Evolutionary conservation across 1,284 basidiomycete species (phyloP).

Genomic region (Termitomyces sp.): DNA sequence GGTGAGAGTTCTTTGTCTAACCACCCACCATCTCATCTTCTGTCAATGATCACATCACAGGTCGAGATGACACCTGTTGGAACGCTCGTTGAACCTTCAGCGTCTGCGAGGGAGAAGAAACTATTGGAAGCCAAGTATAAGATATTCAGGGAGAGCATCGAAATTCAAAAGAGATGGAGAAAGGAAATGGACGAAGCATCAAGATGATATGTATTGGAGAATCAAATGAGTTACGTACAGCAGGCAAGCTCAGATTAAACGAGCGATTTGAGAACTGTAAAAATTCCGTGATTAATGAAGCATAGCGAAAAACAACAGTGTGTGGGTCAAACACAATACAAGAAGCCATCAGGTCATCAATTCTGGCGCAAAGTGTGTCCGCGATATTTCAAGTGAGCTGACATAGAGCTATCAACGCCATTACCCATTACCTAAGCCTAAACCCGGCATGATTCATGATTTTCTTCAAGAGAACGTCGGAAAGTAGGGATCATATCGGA

Average conservation of each 20-base stretch:
- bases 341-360: too few species aligned
- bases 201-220: background rate
- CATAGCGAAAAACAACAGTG: background rate
- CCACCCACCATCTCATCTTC: background rate
- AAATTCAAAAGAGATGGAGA: slow-evolving; percentile 83
- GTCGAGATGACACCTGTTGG: slow-evolving; percentile 90
- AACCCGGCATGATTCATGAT: too few species aligned
- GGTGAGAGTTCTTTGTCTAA: slow-evolving; percentile 41
- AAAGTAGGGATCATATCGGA: background rate
- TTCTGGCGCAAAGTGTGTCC: too few species aligned
- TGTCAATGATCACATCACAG: slow-evolving; percentile 30
- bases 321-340: too few species aligned
- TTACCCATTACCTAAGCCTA: too few species aligned
- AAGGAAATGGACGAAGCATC: slow-evolving; percentile 60
- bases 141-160: slow-evolving; percentile 87
- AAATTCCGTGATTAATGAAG: background rate
- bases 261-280: background rate
- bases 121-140: slow-evolving; percentile 89
- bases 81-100: slow-evolving; percentile 66
- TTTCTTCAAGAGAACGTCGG: background rate
- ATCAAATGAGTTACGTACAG: background rate
- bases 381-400: background rate
- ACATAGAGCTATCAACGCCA: background rate
- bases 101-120: slow-evolving; percentile 59
- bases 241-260: background rate